Percentiles rank a stretch among this genome's conserved stretches.
phyloP scores from a whole-genome alignment of 352 stramenopile genomes.

The Globisporangium radiosum region DNA sequence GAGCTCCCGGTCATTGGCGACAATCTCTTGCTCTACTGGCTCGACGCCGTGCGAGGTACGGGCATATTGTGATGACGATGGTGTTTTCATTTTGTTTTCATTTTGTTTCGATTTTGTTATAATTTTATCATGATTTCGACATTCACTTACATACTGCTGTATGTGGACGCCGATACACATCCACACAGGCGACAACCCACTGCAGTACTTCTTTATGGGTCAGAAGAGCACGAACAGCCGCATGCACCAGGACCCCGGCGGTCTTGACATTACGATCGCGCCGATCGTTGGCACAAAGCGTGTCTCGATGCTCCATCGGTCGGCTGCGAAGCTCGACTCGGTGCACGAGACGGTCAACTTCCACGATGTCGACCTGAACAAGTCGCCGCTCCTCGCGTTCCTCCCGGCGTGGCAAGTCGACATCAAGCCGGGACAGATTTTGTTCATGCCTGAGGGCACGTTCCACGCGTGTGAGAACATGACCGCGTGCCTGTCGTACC shows the following conservation, averaged over 20 bases:
- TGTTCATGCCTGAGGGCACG: slow-evolving; percentile 91
- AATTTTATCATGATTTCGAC: too few relatives aligned
- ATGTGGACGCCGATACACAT: too few relatives aligned
- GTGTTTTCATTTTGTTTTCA: too few relatives aligned
- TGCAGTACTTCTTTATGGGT: slow-evolving; percentile 96
- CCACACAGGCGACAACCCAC: slow-evolving; percentile 63
- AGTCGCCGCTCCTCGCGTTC: slow-evolving; percentile 84
- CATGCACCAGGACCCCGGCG: slow-evolving; percentile 88
- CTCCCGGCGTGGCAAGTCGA: slow-evolving; percentile 82
- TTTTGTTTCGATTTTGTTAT: too few relatives aligned
- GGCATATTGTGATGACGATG: slow-evolving; percentile 2
- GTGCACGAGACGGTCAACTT: slow-evolving; percentile 79
- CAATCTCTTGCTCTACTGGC: slow-evolving; percentile 91
- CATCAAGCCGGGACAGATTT: slow-evolving; percentile 89
- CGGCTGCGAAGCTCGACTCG: slow-evolving; percentile 79
- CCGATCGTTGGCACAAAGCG: slow-evolving; percentile 87
- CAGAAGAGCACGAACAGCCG: slow-evolving; percentile 82
- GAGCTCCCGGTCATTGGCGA: slow-evolving; percentile 87
- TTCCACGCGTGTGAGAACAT: slow-evolving; percentile 91
- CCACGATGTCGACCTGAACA: slow-evolving; percentile 77
- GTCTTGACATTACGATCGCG: slow-evolving; percentile 90
- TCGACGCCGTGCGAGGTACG: slow-evolving; percentile 71
- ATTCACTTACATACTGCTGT: too few relatives aligned
- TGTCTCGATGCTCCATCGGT: slow-evolving; percentile 66
- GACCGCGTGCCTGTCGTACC: slow-evolving; percentile 92